Percentiles rank a stretch among this genome's conserved stretches.
These are phyloP conservation scores for Forsythia viridissima DNA, from an alignment of 257 asterid genomes.

Conservation along the genomic window DNA sequence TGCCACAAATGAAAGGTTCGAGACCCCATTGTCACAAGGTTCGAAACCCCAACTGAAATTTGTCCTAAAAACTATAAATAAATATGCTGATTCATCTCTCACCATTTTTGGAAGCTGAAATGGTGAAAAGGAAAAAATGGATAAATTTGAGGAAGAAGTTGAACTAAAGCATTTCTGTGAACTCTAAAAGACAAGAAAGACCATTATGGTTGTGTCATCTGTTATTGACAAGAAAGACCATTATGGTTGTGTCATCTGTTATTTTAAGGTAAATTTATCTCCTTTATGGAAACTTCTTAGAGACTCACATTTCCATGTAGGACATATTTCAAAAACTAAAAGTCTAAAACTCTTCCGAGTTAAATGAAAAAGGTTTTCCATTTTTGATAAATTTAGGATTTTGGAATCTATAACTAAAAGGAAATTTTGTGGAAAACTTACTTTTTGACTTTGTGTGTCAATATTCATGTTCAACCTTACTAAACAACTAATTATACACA, in stretches of 20 bases:
- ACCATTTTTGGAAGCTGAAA: slow-evolving; percentile 19
- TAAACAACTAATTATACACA: background rate
- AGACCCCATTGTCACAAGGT: too few relatives aligned
- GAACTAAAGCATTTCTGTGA: background rate
- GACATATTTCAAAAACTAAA: background rate
- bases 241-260: background rate
- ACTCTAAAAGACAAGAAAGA: background rate
- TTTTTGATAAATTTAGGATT: background rate
- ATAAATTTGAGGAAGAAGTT: background rate
- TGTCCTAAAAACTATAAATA: background rate
- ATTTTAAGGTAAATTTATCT: background rate
- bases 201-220: background rate
- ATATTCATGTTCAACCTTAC: background rate
- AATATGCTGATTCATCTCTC: slow-evolving; percentile 5
- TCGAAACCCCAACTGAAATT: too few relatives aligned
- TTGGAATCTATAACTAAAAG: background rate
- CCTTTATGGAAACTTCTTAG: background rate
- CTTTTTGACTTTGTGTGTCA: background rate
- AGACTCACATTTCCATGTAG: background rate
- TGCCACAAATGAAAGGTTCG: too few relatives aligned
- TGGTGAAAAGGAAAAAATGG: background rate
- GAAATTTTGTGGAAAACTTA: background rate
- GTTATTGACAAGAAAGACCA: background rate
- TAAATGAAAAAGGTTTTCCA: background rate
- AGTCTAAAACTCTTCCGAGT: background rate